Evolutionary conservation across 257 asterid genomes (phyloP).

Genomic region (Solanum tarijense): DNA sequence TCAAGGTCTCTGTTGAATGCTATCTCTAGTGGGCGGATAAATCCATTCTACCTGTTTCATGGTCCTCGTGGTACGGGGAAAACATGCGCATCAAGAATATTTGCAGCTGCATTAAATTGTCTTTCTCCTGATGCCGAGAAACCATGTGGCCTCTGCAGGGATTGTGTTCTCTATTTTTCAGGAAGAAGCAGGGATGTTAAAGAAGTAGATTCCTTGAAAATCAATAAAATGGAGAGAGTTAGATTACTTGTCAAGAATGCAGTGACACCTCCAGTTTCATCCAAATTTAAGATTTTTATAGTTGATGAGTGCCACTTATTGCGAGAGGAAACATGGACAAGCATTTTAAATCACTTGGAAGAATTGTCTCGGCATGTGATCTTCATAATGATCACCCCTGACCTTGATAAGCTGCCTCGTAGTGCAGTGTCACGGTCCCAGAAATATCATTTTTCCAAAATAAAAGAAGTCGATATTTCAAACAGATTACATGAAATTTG

Average conservation of each 20-base stretch:
- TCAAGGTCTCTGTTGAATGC: slow-evolving; percentile 50
- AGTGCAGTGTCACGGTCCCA: slow-evolving; percentile 46
- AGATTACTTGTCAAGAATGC: slow-evolving; percentile 37
- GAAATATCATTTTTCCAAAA: slow-evolving; percentile 39
- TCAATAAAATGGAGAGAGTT: slow-evolving; percentile 39
- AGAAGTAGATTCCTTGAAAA: slow-evolving; percentile 55
- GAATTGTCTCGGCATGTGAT: slow-evolving; percentile 42
- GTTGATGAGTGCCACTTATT: slow-evolving; percentile 84
- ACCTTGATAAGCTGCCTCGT: slow-evolving; percentile 59
- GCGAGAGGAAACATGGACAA: slow-evolving; percentile 60
- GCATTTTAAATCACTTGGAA: slow-evolving; percentile 37
- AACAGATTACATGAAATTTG: slow-evolving; percentile 40
- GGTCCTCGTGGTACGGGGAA: slow-evolving; percentile 95
- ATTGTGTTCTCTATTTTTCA: slow-evolving; percentile 59
- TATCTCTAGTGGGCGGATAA: slow-evolving; percentile 34
- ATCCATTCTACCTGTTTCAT: slow-evolving; percentile 58
- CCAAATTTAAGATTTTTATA: slow-evolving; percentile 61
- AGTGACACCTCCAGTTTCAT: slow-evolving; percentile 33
- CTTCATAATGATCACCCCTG: slow-evolving; percentile 64
- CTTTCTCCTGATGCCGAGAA: slow-evolving; percentile 31
- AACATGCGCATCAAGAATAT: slow-evolving; percentile 70
- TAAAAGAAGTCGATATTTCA: slow-evolving; percentile 48
- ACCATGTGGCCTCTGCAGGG: slow-evolving; percentile 79
- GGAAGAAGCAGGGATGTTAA: slow-evolving; percentile 53
- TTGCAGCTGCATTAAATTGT: slow-evolving; percentile 91